Base-by-base conservation (phyloP, 2,329 filamentous ascomycete genomes). In the Microascus cirrosus region DNA sequence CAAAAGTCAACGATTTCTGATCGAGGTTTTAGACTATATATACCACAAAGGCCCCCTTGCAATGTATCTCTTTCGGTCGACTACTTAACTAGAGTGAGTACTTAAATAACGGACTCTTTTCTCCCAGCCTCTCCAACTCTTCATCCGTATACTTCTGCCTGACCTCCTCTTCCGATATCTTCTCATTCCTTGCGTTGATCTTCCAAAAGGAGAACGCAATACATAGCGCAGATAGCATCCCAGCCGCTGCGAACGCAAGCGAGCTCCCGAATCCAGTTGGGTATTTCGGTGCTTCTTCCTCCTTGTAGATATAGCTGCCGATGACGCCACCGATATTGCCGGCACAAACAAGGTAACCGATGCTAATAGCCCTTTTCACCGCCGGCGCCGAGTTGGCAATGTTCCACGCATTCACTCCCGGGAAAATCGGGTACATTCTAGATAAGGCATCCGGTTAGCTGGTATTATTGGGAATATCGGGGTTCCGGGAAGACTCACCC, bases 261-360 rank as follows among this genome's bases (percentile, higher is more conserved):
- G 64, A 64, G 2, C 61, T 60, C 11, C 63, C 82, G 80, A 61
- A 71, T 83, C 20, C 79, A 82, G 65, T 70, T 75, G 25, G 75
- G 75, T 15, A 83, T 82, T 64, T 62, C 28, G 56, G 56, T 10
- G 50, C 61, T 56, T 73, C 70, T 11, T 59, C 58, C 12, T 70
- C 70, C 11, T 71, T 63, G 60, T 69, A 74, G 59, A 74, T 70
- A 55, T 69, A 72, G 22, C 66, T 69, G 0, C 73, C 73, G 7
- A 76, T 64, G 59, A 74, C 63, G 4, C 71, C 70, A 24, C 70
- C 70, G 28, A 65, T 65, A 58, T 73, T 72, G 3, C 73, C 74
- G 25, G 70, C 62, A n/a, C 69, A 72, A 15, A 76, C 70, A 0
- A 75, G 60, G 34, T 71, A 69, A 0, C 67, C 74, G 54, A 76